Conservation (phyloP, 2,329 filamentous ascomycete species). For the Oidium heveae region DNA sequence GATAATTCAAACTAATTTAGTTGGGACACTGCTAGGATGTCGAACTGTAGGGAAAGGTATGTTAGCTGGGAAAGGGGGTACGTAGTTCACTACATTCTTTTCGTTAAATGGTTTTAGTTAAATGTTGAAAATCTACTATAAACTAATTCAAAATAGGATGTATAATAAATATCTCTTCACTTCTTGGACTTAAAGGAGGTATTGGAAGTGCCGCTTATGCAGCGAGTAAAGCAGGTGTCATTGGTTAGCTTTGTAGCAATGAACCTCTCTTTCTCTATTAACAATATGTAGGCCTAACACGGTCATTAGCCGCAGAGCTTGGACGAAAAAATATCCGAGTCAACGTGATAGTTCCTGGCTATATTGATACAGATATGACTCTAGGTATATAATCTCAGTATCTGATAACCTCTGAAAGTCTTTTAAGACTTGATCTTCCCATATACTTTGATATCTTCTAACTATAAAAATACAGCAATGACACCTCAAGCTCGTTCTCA, state of each 20-base stretch:
- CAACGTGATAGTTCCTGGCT: conserved; percentile 63
- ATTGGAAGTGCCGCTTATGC: conserved; percentile 49
- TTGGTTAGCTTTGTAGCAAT: conserved; percentile 24
- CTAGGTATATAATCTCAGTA: conserved; percentile 22
- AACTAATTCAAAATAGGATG: conserved; percentile 21
- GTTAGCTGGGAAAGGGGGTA: conserved; percentile 16
- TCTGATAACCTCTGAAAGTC: neutral
- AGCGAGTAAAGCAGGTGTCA: conserved; percentile 55
- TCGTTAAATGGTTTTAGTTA: neutral
- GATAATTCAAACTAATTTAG: conserved; percentile 46
- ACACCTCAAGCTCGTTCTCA: conserved; percentile 14
- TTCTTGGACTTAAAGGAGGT: conserved; percentile 45
- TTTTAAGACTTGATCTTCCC: conserved; percentile 1
- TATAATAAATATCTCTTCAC: conserved; percentile 62
- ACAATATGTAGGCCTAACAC: conserved; percentile 31
- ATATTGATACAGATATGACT: conserved; percentile 63
- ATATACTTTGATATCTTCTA: conserved; percentile 11
- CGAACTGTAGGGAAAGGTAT: conserved; percentile 24
- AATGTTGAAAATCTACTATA: neutral
- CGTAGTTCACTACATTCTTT: conserved; percentile 1
- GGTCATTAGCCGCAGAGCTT: conserved; percentile 37
- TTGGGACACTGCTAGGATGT: conserved; percentile 36
- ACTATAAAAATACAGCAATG: conserved; percentile 19
- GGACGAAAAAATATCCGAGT: conserved; percentile 38
- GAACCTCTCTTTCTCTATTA: neutral